Evolutionary conservation across 371 early-diverging fungal species (phyloP).

Genomic region (Thermomucor indicae-seudaticae): DNA sequence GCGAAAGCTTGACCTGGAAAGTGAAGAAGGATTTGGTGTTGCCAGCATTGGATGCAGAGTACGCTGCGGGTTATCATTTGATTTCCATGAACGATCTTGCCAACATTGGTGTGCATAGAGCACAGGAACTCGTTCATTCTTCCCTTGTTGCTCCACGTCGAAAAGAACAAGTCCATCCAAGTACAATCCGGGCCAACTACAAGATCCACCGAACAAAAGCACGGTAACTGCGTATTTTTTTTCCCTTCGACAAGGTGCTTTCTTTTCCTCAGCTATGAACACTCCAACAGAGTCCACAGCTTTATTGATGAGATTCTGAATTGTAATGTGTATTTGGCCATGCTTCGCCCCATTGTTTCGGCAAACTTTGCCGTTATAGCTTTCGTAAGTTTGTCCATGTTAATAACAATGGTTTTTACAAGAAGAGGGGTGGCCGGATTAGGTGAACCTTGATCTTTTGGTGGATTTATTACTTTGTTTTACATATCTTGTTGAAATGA

Average conservation of each 20-base stretch:
- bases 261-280: conserved; percentile 15
- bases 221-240: conserved; percentile 7
- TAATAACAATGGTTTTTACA: no score
- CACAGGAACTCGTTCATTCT: conserved; percentile 6
- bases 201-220: conserved; percentile 7
- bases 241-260: neutral
- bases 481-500: conserved; percentile 65
- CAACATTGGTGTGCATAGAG: neutral
- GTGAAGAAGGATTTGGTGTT: conserved; percentile 4
- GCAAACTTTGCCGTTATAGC: no score
- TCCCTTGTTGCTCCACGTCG: neutral
- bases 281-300: no score
- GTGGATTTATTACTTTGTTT: conserved; percentile 63
- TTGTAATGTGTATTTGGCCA: no score
- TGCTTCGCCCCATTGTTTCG: no score
- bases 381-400: no score
- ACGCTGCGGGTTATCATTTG: neutral
- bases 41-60: conserved; percentile 9
- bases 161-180: conserved; percentile 13
- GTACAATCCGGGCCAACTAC: conserved; percentile 15
- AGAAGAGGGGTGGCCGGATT: no score
- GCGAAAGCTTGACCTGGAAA: neutral
- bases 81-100: neutral
- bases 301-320: no score
- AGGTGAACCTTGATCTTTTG: conserved; percentile 54